Conservation (phyloP, 2,329 filamentous ascomycete species). For the Penicillium nordicum region DNA sequence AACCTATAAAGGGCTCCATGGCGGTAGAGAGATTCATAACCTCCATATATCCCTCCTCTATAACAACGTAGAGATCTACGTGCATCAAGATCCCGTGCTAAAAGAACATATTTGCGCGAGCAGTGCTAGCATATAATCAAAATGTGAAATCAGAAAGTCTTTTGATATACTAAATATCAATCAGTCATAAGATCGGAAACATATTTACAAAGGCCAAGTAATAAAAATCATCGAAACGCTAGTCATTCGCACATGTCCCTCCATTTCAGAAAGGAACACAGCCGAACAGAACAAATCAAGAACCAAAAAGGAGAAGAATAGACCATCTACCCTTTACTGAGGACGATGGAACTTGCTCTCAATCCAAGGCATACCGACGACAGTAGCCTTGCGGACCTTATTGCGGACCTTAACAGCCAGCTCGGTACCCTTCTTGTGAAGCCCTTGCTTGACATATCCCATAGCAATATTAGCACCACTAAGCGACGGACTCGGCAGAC, state of each 20-base stretch:
- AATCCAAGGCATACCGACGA: slow-evolving; percentile 88
- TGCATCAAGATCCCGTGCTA: too few relatives aligned
- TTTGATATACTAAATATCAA: background rate
- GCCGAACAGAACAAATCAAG: background rate
- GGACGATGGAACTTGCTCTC: slow-evolving; percentile 67
- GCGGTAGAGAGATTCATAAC: too few relatives aligned
- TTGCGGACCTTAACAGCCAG: slow-evolving; percentile 74
- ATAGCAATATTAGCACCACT: slow-evolving; percentile 87
- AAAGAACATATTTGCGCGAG: too few relatives aligned
- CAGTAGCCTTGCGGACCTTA: slow-evolving; percentile 68
- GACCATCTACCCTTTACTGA: slow-evolving; percentile 12
- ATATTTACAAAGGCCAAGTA: slow-evolving; percentile 5
- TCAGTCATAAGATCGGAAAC: background rate
- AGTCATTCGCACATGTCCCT: slow-evolving; percentile 1
- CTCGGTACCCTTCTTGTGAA: slow-evolving; percentile 81
- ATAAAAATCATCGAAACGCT: slow-evolving; percentile 1
- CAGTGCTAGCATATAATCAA: background rate
- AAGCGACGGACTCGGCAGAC: slow-evolving; percentile 81
- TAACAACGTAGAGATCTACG: too few relatives aligned
- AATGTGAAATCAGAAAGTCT: background rate
- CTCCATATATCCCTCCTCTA: too few relatives aligned
- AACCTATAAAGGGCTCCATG: too few relatives aligned
- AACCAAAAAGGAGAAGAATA: background rate
- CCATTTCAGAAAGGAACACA: background rate
- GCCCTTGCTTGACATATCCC: slow-evolving; percentile 79